Percentiles rank a stretch among this genome's conserved stretches.
phyloP scores from a whole-genome alignment of 2,329 filamentous ascomycete species.

The Botrytis galanthina region DNA sequence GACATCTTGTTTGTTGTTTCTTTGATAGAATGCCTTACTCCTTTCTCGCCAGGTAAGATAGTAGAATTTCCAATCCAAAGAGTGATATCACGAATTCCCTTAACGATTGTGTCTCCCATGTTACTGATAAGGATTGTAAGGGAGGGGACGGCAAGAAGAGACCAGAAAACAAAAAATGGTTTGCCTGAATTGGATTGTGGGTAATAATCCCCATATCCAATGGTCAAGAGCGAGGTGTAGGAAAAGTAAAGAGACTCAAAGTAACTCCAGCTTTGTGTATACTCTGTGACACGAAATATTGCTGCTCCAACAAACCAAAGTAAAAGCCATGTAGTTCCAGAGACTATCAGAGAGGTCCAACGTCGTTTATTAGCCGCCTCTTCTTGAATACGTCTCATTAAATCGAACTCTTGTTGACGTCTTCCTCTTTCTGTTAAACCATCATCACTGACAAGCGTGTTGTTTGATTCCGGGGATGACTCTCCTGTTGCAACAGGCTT shows the following conservation, averaged over 20 bases:
- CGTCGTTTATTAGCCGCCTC: conserved; percentile 62
- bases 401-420: conserved; percentile 67
- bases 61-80: conserved; percentile 57
- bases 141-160: conserved; percentile 77
- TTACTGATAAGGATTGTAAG: conserved; percentile 85
- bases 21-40: conserved; percentile 48
- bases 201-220: conserved; percentile 80
- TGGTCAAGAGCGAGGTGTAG: conserved; percentile 78
- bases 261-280: conserved; percentile 62
- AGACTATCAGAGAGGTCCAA: conserved; percentile 72
- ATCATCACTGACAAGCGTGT: background rate
- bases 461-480: background rate
- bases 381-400: conserved; percentile 79
- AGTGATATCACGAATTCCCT: conserved; percentile 54
- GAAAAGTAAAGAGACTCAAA: conserved; percentile 83
- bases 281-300: conserved; percentile 62
- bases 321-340: conserved; percentile 63
- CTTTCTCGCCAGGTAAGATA: conserved; percentile 57
- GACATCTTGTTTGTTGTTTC: conserved; percentile 45
- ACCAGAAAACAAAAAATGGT: conserved; percentile 93
- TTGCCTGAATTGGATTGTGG: conserved; percentile 76
- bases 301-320: conserved; percentile 80
- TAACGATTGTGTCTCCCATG: conserved; percentile 80
- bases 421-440: conserved; percentile 53
- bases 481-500: conserved; percentile 41